Evolutionary conservation across 306 rosid genomes (phyloP), one percentile per base, ranked within the genome.

Genomic region (Erythrophleum fordii): DNA sequence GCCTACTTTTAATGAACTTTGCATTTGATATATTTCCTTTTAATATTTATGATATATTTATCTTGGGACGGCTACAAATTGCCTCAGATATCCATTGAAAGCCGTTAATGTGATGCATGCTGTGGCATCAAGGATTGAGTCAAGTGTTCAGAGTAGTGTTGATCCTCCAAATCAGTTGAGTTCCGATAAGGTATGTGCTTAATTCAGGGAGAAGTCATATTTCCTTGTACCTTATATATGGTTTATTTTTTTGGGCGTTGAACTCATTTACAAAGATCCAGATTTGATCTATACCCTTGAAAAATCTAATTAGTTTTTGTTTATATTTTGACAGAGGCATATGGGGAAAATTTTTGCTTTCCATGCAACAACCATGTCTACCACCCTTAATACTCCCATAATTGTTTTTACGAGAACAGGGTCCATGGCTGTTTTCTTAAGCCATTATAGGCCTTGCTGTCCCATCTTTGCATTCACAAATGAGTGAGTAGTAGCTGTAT

Each of bases 391-490:
- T 55, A 88, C 92, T 78, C 91, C 99, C 69, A 79, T 86, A 76
- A 88, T 95, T 20, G 98, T 95, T 86, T 95, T 95, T 85, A 95
- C 99, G 39, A 87, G 89, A 89, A 93, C 97, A 14, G 97, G 99
- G 49, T 95, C 99, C 82, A 93, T 95, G 98, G 98, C 98, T 71
- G 73, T 89, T 75, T 87, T 91, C 78, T 87, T 95, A 85, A 95
- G 99, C 81, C 98, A 95, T 77, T 95, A 95, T 81, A 87, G 89
- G 67, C 98, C 97, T 69, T 55, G 69, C 87, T 91, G 95, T 55
- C 90, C 95, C 62, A 89, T 91, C 82, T 95, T 95, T 89, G 97
- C 99, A 81, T 95, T 95, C 95, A 95, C 99, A 72, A 93, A 93
- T 62, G 90, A 90, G 99, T 95, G 85, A 93, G 99, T 85, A 37